Percentiles rank a stretch among this genome's conserved stretches.
These are phyloP conservation scores for Deuterostichococcus epilithicus DNA, from an alignment of 139 green algal genomes.

Conservation along the genomic window DNA sequence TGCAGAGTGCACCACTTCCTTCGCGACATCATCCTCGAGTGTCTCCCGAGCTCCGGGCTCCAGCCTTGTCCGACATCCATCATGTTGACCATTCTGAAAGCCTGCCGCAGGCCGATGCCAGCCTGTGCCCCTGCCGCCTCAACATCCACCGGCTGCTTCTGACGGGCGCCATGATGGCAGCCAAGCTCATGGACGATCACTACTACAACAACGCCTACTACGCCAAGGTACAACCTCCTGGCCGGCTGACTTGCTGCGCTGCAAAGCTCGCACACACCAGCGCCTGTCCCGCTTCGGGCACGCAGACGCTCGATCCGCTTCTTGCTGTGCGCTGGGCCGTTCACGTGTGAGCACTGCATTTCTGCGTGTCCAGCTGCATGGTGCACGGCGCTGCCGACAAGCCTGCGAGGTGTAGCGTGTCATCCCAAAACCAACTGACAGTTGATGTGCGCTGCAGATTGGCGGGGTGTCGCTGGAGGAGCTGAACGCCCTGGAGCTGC, in stretches of 20 bases:
- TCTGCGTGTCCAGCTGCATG: no score
- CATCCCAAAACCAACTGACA: not conserved
- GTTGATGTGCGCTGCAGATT: constrained; percentile 19
- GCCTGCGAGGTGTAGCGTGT: not conserved
- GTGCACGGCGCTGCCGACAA: not conserved
- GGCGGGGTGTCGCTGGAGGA: constrained; percentile 66
- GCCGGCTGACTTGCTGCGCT: not conserved
- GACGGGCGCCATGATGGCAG: constrained; percentile 56
- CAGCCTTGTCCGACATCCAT: no score
- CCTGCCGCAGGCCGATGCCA: constrained; percentile 17
- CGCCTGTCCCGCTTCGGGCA: no score
- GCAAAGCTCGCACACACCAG: no score
- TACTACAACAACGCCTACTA: constrained; percentile 80
- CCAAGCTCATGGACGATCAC: constrained; percentile 77
- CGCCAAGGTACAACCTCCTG: constrained; percentile 34
- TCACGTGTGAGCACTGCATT: no score
- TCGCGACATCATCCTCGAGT: no score
- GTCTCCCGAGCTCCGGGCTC: no score
- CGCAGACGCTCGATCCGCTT: no score
- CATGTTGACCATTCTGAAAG: no score
- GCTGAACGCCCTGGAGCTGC: constrained; percentile 73
- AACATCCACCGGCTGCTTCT: constrained; percentile 75
- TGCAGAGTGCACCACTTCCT: no score
- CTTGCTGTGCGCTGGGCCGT: no score
- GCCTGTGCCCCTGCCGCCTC: constrained; percentile 39